Evolutionary conservation across 2,329 filamentous ascomycete genomes (phyloP).

Genomic region (Phyllosticta capitalensis): DNA sequence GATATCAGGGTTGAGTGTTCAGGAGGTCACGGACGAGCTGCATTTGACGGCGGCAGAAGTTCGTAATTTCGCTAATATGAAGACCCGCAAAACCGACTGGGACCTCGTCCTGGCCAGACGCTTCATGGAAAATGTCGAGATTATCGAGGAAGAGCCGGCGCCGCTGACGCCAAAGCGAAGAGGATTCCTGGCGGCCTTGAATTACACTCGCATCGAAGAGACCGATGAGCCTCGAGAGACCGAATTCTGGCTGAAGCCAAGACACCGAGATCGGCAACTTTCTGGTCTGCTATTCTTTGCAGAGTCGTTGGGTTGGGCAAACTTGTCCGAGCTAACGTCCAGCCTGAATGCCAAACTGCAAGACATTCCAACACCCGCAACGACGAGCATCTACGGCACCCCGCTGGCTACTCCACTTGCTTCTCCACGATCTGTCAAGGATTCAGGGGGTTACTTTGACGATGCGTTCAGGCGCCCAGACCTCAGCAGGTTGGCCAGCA

Average conservation of each 20-base stretch:
- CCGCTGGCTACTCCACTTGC: conserved; percentile 20
- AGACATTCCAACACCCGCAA: conserved; percentile 10
- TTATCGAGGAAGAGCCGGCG: conserved; percentile 21
- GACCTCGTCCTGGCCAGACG: conserved; percentile 44
- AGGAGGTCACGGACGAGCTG: conserved; percentile 29
- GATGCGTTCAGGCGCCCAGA: conserved; percentile 19
- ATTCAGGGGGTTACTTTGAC: conserved; percentile 28
- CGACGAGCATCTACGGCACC: conserved; percentile 27
- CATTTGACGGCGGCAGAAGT: conserved; percentile 35
- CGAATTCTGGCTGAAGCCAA: conserved; percentile 16
- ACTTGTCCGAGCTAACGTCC: conserved; percentile 28
- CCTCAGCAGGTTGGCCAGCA: conserved; percentile 17
- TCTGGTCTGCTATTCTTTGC: conserved; percentile 44
- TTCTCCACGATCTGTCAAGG: conserved; percentile 23
- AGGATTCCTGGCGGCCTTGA: conserved; percentile 22
- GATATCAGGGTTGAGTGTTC: conserved; percentile 23
- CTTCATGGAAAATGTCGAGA: conserved; percentile 43
- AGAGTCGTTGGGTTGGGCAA: conserved; percentile 41
- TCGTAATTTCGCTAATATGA: conserved; percentile 35
- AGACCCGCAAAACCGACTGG: conserved; percentile 46
- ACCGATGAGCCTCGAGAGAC: conserved; percentile 7
- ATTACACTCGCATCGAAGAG: conserved; percentile 15
- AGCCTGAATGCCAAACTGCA: conserved; percentile 29
- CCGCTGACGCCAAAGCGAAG: conserved; percentile 18
- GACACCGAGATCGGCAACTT: conserved; percentile 33